Conservation (phyloP, 2,329 filamentous ascomycete species). For the Curvularia verruculosa region DNA sequence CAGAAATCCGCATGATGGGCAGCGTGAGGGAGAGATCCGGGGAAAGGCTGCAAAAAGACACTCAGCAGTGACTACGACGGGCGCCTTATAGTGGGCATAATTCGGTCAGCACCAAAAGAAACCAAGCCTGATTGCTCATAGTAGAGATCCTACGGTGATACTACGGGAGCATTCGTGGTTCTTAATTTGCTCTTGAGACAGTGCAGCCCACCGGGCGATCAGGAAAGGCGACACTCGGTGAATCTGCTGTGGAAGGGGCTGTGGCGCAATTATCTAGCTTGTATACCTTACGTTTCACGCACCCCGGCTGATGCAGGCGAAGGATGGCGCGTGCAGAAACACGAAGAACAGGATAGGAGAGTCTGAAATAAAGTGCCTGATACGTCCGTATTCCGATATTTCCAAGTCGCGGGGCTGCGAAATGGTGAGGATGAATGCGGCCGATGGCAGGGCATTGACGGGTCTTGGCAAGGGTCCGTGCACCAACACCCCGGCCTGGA, state of each 20-base stretch:
- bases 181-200: constrained; percentile 2
- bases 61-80: not conserved
- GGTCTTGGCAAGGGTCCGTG: not conserved
- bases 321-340: not conserved
- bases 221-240: constrained; percentile 3
- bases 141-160: constrained; percentile 1
- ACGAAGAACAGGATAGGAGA: not conserved
- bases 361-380: not conserved
- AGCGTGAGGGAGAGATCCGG: not conserved
- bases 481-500: constrained; percentile 2
- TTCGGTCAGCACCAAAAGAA: not conserved
- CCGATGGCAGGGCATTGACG: not conserved
- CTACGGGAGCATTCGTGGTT: not conserved
- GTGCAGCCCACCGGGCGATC: not conserved
- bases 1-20: constrained; percentile 2
- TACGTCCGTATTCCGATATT: not conserved
- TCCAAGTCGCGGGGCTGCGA: not conserved
- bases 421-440: not conserved
- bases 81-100: constrained; percentile 10
- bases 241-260: not conserved
- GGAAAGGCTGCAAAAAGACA: not conserved
- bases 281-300: not conserved
- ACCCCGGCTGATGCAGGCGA: not conserved
- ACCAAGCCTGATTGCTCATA: constrained; percentile 3
- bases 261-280: not conserved